Percentiles rank a stretch among this genome's conserved stretches.
phyloP scores from a whole-genome alignment of 2,329 filamentous ascomycete species.

The Ophiostoma sp. region DNA sequence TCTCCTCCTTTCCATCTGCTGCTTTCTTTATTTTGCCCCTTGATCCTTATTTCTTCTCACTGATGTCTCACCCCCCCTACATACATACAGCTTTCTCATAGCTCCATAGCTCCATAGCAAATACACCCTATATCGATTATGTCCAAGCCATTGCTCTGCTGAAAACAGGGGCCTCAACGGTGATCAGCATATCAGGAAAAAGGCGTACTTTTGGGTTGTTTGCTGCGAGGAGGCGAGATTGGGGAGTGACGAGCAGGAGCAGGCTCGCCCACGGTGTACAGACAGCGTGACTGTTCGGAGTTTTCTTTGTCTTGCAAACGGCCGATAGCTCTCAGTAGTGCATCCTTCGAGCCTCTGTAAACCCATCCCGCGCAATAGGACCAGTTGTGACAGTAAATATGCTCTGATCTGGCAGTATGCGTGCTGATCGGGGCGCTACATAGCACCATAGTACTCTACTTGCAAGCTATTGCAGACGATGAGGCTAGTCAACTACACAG shows the following conservation, averaged over 20 bases:
- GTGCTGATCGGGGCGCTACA: neutral
- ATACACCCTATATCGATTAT: slow-evolving; percentile 13
- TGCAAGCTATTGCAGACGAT: neutral
- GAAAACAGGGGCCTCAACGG: slow-evolving; percentile 11
- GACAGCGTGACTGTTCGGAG: neutral
- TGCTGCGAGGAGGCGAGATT: neutral
- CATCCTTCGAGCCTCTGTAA: neutral
- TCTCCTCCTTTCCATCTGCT: neutral
- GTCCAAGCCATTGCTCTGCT: slow-evolving; percentile 7
- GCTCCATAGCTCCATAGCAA: neutral
- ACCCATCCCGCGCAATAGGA: neutral
- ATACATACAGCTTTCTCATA: neutral
- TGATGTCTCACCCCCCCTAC: slow-evolving; percentile 4
- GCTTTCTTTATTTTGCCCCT: neutral
- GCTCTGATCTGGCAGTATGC: neutral
- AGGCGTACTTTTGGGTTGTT: neutral
- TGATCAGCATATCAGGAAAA: slow-evolving; percentile 5
- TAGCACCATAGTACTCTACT: neutral
- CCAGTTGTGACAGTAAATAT: neutral
- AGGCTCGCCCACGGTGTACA: neutral
- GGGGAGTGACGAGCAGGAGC: neutral
- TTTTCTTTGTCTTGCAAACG: slow-evolving; percentile 1
- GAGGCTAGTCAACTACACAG: neutral
- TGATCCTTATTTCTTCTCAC: neutral
- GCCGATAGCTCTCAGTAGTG: neutral